phyloP scores from a whole-genome alignment of 805 yeast species.

The Zygosaccharomyces kombuchaensis region DNA sequence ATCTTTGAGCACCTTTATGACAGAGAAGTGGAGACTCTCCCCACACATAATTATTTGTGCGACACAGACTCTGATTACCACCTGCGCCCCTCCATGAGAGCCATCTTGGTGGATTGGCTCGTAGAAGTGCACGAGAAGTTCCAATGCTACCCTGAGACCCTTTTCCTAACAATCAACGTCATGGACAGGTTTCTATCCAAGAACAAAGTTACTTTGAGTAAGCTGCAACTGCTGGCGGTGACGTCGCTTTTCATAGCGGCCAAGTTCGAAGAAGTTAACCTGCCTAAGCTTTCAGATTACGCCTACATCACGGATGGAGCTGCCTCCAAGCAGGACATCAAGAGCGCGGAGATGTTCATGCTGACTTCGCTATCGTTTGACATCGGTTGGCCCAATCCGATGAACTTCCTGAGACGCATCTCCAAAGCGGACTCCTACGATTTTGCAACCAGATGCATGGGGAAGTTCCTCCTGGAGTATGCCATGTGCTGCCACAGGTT shows the following conservation, averaged over 20 bases:
- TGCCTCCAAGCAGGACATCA: conserved; percentile 72
- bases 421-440: conserved; percentile 91
- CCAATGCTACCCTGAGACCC: conserved; percentile 78
- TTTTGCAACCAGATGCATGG: conserved; percentile 75
- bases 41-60: conserved; percentile 61
- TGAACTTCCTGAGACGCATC: conserved; percentile 82
- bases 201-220: conserved; percentile 69
- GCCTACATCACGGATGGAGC: conserved; percentile 87
- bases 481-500: conserved; percentile 72
- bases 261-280: conserved; percentile 85
- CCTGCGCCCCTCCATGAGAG: conserved; percentile 76
- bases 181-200: conserved; percentile 83
- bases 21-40: conserved; percentile 64
- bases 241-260: conserved; percentile 86
- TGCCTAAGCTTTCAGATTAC: conserved; percentile 80
- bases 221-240: conserved; percentile 80
- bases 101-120: conserved; percentile 89
- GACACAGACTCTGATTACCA: conserved; percentile 50
- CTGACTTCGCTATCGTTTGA: conserved; percentile 68
- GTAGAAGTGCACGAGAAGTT: conserved; percentile 84
- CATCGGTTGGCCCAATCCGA: conserved; percentile 81
- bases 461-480: conserved; percentile 77
- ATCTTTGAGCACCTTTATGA: conserved; percentile 73
- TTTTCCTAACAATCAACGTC: conserved; percentile 74
- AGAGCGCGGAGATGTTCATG: conserved; percentile 77